Base-by-base conservation (phyloP, 225 moss, liverwort and hornwort species). In the Bryoerythrophyllum caledonicum region DNA sequence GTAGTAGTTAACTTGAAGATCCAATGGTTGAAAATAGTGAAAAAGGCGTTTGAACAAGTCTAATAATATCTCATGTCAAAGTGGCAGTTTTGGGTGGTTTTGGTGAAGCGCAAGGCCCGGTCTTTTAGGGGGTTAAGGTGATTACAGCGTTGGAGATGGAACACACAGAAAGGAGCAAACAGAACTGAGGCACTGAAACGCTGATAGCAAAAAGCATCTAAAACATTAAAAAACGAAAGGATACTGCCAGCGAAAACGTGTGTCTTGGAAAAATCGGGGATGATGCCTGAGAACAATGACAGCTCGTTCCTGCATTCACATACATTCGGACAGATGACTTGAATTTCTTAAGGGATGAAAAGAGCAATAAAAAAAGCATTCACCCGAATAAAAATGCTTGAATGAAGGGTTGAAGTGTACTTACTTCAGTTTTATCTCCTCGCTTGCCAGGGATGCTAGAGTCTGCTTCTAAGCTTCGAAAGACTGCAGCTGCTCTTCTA, bases 211-310 rank as follows among this genome's bases (percentile, higher is more conserved):
- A 25, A 13, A 15, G 41, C 66, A 63, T 62, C 49, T 60, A 70
- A 60, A 51, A 65, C 10, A 71, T 1, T 0, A 25, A 20, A 58
- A 46, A 54, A 1, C 37, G 60, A 70, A 55, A 65, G 82, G 87
- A 87, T 87, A 87, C 84, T 82, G 61, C 87, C 84, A 72, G 81
- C 79, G 28, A 84, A 87, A 46, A 84, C 81, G 26, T 84, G 73
- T 30, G 73, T 70, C 74, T 87, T 76, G 0, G 81, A 76, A 60
- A 87, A 58, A 79, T 87, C 82, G 30, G 84, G 87, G 79, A 82
- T 84, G 77, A 87, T 80, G 67, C 79, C 79, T 24, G 87, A 84
- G 54, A 84, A 82, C 64, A 84, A 72, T 58, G 84, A 84, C 53
- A 82, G 77, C 79, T 84, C 87, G 21, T 84, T 87, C 84, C 87